Evolutionary conservation across 192 early-diverging fungal species (phyloP).

Genomic region (Hyaloraphidium curvatum): DNA sequence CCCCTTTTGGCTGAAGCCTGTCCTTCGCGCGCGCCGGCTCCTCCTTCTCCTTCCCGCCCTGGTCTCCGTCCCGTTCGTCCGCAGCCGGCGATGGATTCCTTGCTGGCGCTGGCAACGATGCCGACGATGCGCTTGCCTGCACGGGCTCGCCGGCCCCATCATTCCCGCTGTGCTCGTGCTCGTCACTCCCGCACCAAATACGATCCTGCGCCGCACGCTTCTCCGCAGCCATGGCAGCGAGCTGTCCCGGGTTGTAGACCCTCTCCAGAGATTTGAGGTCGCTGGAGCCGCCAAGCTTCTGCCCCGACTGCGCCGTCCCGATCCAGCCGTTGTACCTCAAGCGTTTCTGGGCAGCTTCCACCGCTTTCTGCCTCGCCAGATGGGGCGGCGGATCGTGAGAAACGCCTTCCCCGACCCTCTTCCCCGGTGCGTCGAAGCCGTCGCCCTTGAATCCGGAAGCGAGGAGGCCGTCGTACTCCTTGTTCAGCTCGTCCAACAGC

Average conservation of each 20-base stretch:
- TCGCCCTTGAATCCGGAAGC: conserved; percentile 30
- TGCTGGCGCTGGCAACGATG: too few relatives aligned
- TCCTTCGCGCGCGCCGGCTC: not conserved
- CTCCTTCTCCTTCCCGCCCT: not conserved
- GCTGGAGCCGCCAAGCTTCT: conserved; percentile 9
- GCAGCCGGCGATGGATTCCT: not conserved
- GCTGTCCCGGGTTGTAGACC: conserved; percentile 26
- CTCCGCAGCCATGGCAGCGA: conserved; percentile 54
- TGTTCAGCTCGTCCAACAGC: conserved; percentile 5
- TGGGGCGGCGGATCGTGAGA: conserved; percentile 17
- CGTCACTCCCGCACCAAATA: conserved; percentile 44
- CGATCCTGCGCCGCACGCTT: conserved; percentile 28
- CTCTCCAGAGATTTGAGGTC: conserved; percentile 2
- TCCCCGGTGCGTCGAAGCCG: conserved; percentile 29
- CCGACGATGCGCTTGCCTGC: too few relatives aligned
- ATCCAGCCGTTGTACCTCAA: conserved; percentile 10
- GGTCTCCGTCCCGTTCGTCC: not conserved
- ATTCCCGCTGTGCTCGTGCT: not conserved
- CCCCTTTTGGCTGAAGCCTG: not conserved
- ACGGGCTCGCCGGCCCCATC: conserved; percentile 2
- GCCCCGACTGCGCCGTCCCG: conserved; percentile 12
- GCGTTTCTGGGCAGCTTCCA: conserved; percentile 35
- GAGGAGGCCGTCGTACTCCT: conserved; percentile 35
- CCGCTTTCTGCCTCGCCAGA: conserved; percentile 16
- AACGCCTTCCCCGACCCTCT: conserved; percentile 22